phyloP scores from a whole-genome alignment of 2,329 filamentous ascomycete species.

The Tolypocladium paradoxum region DNA sequence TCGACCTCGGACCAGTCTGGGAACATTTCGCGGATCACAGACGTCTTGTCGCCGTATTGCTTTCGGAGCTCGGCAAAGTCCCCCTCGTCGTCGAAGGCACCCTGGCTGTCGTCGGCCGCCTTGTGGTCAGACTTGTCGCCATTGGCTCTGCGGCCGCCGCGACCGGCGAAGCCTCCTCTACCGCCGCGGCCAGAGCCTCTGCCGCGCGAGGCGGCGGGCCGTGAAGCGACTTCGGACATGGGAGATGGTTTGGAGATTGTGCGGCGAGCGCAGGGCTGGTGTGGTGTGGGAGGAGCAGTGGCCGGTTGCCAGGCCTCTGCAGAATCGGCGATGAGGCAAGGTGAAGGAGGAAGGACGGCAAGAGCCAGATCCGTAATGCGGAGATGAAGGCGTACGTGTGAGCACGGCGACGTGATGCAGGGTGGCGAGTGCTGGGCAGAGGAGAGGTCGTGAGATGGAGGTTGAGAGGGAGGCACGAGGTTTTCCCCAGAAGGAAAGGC shows the following conservation, averaged over 20 bases:
- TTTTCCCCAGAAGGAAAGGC: constrained; percentile 26
- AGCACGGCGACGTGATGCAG: constrained; percentile 16
- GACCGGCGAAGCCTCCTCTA: constrained; percentile 63
- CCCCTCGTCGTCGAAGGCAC: constrained; percentile 66
- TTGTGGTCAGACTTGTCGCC: constrained; percentile 52
- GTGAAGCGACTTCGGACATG: constrained; percentile 93
- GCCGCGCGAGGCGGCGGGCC: constrained; percentile 74
- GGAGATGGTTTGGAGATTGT: constrained; percentile 25
- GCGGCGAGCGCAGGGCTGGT: constrained; percentile 9
- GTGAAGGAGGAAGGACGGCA: constrained; percentile 16
- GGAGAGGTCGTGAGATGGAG: constrained; percentile 11
- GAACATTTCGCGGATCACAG: constrained; percentile 84
- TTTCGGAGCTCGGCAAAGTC: constrained; percentile 89
- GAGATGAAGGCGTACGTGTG: constrained; percentile 18
- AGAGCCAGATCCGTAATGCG: constrained; percentile 18
- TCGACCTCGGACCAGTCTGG: constrained; percentile 93
- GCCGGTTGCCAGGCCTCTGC: constrained; percentile 29
- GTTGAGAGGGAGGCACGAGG: constrained; percentile 22
- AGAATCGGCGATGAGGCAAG: constrained; percentile 16
- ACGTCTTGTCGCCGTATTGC: constrained; percentile 70
- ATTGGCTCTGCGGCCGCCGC: constrained; percentile 65
- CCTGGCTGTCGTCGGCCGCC: constrained; percentile 44
- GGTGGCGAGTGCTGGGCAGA: constrained; percentile 12
- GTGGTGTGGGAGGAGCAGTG: constrained; percentile 10
- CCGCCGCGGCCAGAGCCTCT: constrained; percentile 85